These are phyloP conservation scores for Coemansia sp. DNA, from an alignment of 192 early-diverging fungal species.

Conservation along the genomic window DNA sequence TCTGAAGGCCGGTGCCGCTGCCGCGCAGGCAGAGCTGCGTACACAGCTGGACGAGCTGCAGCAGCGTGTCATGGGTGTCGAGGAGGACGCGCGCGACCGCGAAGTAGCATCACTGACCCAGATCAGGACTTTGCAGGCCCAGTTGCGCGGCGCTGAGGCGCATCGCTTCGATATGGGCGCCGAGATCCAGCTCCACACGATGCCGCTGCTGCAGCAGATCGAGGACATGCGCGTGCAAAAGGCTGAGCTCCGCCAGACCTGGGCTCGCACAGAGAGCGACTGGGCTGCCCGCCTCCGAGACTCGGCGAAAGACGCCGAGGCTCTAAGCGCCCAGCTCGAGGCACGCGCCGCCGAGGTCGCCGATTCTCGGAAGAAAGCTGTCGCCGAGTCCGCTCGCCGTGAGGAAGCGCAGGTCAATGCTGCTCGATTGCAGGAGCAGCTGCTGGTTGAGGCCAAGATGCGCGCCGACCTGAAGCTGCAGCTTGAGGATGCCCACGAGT, in stretches of 20 bases:
- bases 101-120: slow-evolving; percentile 39
- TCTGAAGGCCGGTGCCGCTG: slow-evolving; percentile 6
- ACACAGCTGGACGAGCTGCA: slow-evolving; percentile 50
- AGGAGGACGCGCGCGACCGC: slow-evolving; percentile 45
- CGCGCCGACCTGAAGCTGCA: slow-evolving; percentile 49
- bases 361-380: neutral
- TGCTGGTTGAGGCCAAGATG: slow-evolving; percentile 49
- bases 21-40: slow-evolving; percentile 46
- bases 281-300: slow-evolving; percentile 22
- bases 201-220: slow-evolving; percentile 52
- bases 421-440: slow-evolving; percentile 68
- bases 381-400: slow-evolving; percentile 14
- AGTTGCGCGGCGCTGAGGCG: slow-evolving; percentile 36
- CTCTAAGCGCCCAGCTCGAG: slow-evolving; percentile 14
- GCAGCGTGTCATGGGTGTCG: slow-evolving; percentile 29
- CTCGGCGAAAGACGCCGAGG: slow-evolving; percentile 15
- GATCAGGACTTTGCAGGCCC: slow-evolving; percentile 36
- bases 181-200: slow-evolving; percentile 49
- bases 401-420: slow-evolving; percentile 12
- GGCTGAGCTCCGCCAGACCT: slow-evolving; percentile 31
- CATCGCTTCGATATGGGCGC: slow-evolving; percentile 36
- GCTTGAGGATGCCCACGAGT: slow-evolving; percentile 39
- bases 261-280: slow-evolving; percentile 34
- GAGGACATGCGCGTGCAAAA: slow-evolving; percentile 47
- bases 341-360: slow-evolving; percentile 4